Evolutionary conservation across 2,329 filamentous ascomycete genomes (phyloP), one percentile per base, ranked within the genome.

Genomic region (Pseudogymnoascus pannorum): DNA sequence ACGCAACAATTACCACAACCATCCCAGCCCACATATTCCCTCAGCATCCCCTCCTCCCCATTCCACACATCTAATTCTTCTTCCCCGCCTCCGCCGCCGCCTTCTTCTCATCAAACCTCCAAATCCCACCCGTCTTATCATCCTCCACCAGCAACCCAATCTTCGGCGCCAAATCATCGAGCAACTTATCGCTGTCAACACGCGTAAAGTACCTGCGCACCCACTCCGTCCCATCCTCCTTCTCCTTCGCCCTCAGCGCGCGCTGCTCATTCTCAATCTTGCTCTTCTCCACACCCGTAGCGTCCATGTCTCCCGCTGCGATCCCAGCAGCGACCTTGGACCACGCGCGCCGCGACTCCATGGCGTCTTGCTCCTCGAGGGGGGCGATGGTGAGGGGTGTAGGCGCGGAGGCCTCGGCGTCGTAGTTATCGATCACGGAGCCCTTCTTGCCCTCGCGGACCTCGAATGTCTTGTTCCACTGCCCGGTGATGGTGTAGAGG

Each of bases 261-360:
- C 92, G 86, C 79, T 97, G 93, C 35, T 87, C 86, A 68, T 91
- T 90, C 75, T 97, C 94, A 66, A 97, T 96, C 75, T 91, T 90
- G 62, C 83, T 83, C 79, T 97, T 97, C 72, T 96, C 90, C 12
- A 76, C 71, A 1, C 86, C 85, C 0, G 91, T 91, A 4, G 82
- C 77, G 67, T 96, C 91, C 83, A 97, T 91, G 73, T 97, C 91
- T 62, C 91, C 89, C 67, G 82, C 84, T 61, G 84, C 81, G 68
- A 97, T 94, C 54, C 87, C 91, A 29, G 84, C 83, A 0, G 91
- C 91, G 24, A 97, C 93, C 70, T 89, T 90, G 65, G 82, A 79
- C 94, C 93, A 97, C 3, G 93, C 93, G 62, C 89, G 85, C 54
- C 93, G 86, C 12, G 89, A 91, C 77, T 97, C 93, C 65, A 94